Evolutionary conservation across 148 eudicot genomes (phyloP), one percentile per base, ranked within the genome.

Genomic region (Vaccinium vitisidaea): DNA sequence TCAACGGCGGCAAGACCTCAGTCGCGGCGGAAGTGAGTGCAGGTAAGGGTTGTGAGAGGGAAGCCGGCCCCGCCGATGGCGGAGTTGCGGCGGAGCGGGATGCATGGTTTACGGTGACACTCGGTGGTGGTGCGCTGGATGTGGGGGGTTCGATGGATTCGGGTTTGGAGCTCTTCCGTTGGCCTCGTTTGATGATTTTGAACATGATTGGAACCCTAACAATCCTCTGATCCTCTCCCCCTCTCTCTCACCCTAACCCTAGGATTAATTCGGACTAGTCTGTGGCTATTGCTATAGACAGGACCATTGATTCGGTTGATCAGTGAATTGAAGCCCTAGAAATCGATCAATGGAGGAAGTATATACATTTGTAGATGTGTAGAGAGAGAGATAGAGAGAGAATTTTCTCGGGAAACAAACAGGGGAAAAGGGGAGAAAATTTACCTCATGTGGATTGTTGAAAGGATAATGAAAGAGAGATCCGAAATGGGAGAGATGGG

Each of bases 51-150:
- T 74, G 77, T 2, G 90, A 54, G 56, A 73, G 52, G 77, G 25
- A 36, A 23, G 14, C 15, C 49, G n/a, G 48, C 46, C 19, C 48
- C 9, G 80, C 49, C 30, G 81, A 79, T 0, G 90, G 56, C 52
- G 84, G 27, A 11, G 82, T 39, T 1, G 27, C 39, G 30, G 86
- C 48, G 6, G 86, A 30, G 8, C 90, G 85, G 0, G 90, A 88
- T 32, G 90, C 92, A 80, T 88, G 92, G 84, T 87, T 89, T 23
- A 88, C 91, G 25, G 82, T 82, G 23, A 89, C 92, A 56, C 77
- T 49, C 3, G 89, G 88, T 1, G 88, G 74, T 1, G 88, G 73
- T 3, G 84, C 36, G 25, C 67, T 55, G 5, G 89, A 79, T n/a
- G 85, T 50, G 18, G 90, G 91, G 21, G 89, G 86, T 61, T 89